Evolutionary conservation across 768 basidiomycete species (phyloP), one percentile per base, ranked within the genome.

Genomic region (Psilocybe subaeruginosa): DNA sequence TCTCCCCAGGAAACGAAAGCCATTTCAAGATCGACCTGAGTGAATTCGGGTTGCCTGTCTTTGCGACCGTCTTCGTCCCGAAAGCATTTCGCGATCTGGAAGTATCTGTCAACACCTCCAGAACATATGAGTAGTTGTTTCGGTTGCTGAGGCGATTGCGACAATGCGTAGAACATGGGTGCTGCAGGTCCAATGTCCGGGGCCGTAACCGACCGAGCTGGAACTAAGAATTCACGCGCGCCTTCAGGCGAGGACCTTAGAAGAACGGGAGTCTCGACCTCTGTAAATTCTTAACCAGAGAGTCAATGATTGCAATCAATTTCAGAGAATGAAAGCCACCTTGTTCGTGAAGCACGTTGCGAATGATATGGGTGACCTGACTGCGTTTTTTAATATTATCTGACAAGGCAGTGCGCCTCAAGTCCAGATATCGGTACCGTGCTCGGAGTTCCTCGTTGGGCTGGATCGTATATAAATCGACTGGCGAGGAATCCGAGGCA

Each of bases 1-100:
- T 73, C 67, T 31, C 89, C 90, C 88, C 96, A 97, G 7, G 90
- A 90, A 16, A 96, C 89, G 75, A 91, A 98, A 2, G 91, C 94
- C 92, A 97, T 96, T 77, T 98, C 96, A 63, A 98, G 75, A 85
- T 98, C 96, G 62, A 98, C 81, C 77, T 98, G 96, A 19, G 96
- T 98, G 75, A 98, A 98, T 74, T 98, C 96, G 0, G 96, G 95
- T 70, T 98, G 96, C 47, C 96, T 84, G 72, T 98, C 96, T 74
- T 92, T 95, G 59, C 96, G 84, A 3, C 95, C 95, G 69, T 93
- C 94, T 74, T 98, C 96, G 73, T 98, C 96, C 48, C 96, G 86
- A 81, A 98, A 98, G 76, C 96, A 98, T 65, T 87, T 87, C 12
- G 96, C 96, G 56, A 98, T 81, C 73, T 98, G 96, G 76, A 87